Base-by-base conservation (phyloP, 345 rosid species). In the Rhodamnia rubescens region DNA sequence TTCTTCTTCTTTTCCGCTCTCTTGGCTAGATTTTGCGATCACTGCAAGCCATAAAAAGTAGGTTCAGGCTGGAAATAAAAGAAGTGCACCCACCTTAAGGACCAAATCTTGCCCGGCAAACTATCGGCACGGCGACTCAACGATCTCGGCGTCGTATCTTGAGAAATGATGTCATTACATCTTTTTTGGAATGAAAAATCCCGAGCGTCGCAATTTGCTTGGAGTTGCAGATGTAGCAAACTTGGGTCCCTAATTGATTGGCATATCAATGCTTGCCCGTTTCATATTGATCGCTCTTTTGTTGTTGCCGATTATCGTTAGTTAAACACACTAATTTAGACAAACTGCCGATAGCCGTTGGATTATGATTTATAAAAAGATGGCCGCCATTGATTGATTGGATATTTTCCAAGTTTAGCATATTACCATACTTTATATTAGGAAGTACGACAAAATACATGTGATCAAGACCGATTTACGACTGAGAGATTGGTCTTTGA, bases 271-370 rank as follows among this genome's bases (percentile, higher is more conserved):
- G 47, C 7, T 36, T 69, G 47, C 24, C 47, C 0, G 21, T 26
- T 44, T 2, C 26, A 69, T 0, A 36, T 69, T 0, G 47, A 69
- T 9, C 44, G 8, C 26, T 22, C n/a, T 0, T 21, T 8, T 1
- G 47, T 44, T 32, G 26, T 6, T 69, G 78, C 78, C 20, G 7
- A 69, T 69, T 36, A 9, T 69, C 47, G 1, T 36, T 36, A 36
- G 0, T 32, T 69, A 24, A 36, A 18, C 13, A 4, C 78, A 18
- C 47, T 69, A 7, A 69, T 69, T 69, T 40, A 18, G 47, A 36
- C 1, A 32, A 69, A 18, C 3, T 18, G 24, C 13, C 47, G 78
- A 69, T 69, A 36, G 47, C 47, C 78, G 47, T 36, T 69, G 47
- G 20, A 32, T 8, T 24, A 36, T 69, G 8, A 69, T 69, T 69